Evolutionary conservation across 1,284 basidiomycete species (phyloP).

Genomic region (Cutaneotrichosporon mucoides): DNA sequence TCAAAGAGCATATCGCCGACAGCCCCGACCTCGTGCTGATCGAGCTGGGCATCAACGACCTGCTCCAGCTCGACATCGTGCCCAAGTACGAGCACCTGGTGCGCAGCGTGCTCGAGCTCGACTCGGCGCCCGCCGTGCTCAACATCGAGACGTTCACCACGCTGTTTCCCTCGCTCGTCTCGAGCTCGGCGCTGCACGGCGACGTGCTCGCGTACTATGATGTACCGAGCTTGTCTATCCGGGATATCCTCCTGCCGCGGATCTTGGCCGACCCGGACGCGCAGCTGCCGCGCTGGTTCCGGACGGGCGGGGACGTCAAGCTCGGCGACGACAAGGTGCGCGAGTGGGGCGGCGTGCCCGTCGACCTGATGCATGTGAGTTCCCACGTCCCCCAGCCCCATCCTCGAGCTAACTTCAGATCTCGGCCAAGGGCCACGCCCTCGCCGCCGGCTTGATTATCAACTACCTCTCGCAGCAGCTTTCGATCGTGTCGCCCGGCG

Average conservation of each 20-base stretch:
- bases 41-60: conserved; percentile 47
- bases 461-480: conserved; percentile 37
- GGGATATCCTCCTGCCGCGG: conserved; percentile 42
- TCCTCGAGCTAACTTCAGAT: conserved; percentile 25
- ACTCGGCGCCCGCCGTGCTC: conserved; percentile 40
- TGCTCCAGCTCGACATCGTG: conserved; percentile 30
- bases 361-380: conserved; percentile 47
- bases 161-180: conserved; percentile 39
- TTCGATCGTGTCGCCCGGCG: conserved; percentile 2
- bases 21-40: conserved; percentile 43
- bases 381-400: not conserved
- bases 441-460: conserved; percentile 39
- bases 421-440: conserved; percentile 39
- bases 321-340: conserved; percentile 41
- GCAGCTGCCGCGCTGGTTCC: conserved; percentile 44
- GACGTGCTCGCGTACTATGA: conserved; percentile 46
- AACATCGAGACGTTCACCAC: conserved; percentile 48
- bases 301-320: conserved; percentile 34
- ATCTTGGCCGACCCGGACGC: conserved; percentile 36
- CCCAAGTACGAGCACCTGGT: conserved; percentile 42
- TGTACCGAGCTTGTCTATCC: conserved; percentile 40
- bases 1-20: conserved; percentile 42
- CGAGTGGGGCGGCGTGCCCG: conserved; percentile 36
- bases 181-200: conserved; percentile 40
- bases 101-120: conserved; percentile 37